Base-by-base conservation (phyloP, 257 asterid species). In the Petunia axillaris region DNA sequence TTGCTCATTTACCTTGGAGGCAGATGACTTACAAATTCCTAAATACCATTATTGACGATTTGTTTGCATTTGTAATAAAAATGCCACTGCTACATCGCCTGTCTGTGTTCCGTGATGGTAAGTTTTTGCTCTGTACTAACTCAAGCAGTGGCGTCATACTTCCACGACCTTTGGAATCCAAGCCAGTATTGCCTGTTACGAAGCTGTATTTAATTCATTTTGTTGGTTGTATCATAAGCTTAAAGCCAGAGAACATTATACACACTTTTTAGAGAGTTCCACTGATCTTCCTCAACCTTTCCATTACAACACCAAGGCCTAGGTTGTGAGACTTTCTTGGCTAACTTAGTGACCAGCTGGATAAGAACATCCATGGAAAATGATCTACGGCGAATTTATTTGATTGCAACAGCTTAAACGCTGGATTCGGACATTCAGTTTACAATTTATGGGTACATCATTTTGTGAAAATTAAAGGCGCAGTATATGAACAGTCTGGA, bases 1-100 rank as follows among this genome's bases (percentile, higher is more conserved):
- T 95, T 81, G 98, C 99, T 48, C 99, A 95, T 87, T 79, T 95
- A 60, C 99, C 99, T 85, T 95, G 99, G 99, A 93, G 99, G 88
- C 99, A 95, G 84, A 95, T 95, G 99, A 95, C 99, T 4, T 95
- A 95, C 96, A 93, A 93, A 85, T 95, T 95, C 59, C 85, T 95
- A 39, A 95, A 95, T 87, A 95, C 98, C 25, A 95, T 95, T 52
- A 95, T 95, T n/a, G 99, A 95, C 74, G 99, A 95, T 85, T 97
- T 95, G 84, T 95, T 95, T 83, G 99, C 99, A 8, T 95, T 95
- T 36, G 99, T 95, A 55, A 95, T 95, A 55, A 95, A 95, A 89
- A 95, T 95, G 99, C 99, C 99, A 2, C 85, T 79, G 66, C 90
- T 95, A 36, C 99, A 95, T 84, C 94, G 99, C 9, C 98, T 95